These are phyloP conservation scores for Nicotiana noctiflora DNA, from an alignment of 257 asterid species.

Conservation along the genomic window DNA sequence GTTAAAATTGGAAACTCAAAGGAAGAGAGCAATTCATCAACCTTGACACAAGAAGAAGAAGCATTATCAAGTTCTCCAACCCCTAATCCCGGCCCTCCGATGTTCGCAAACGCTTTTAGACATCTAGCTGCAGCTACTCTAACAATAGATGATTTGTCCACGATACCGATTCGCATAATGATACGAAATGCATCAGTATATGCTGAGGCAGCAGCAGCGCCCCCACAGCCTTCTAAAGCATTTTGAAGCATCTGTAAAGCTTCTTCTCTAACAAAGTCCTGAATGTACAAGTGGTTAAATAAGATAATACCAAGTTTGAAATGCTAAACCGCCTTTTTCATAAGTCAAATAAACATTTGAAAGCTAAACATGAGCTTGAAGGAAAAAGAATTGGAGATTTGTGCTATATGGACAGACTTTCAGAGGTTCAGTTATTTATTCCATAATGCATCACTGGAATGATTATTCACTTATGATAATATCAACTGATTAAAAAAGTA, in stretches of 20 bases:
- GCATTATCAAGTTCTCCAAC: conserved; percentile 81
- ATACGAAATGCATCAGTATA: conserved; percentile 86
- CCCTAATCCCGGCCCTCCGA: conserved; percentile 95
- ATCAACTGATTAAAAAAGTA: neutral
- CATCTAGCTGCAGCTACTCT: conserved; percentile 98
- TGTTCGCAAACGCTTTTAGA: conserved; percentile 80
- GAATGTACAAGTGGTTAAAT: conserved; percentile 27
- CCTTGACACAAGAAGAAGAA: conserved; percentile 83
- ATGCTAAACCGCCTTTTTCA: neutral
- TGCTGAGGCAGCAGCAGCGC: conserved; percentile 71
- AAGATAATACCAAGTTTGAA: conserved; percentile 5
- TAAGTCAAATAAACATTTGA: neutral
- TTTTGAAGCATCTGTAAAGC: conserved; percentile 93
- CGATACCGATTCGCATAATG: conserved; percentile 65
- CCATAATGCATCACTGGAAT: neutral
- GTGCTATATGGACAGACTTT: neutral
- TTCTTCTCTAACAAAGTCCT: conserved; percentile 97
- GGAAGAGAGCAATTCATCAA: conserved; percentile 14
- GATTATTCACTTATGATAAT: neutral
- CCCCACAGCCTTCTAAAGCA: conserved; percentile 95
- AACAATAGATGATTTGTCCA: conserved; percentile 76
- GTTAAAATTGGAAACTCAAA: conserved; percentile 5
- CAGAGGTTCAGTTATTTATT: neutral
- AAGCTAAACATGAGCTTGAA: neutral
- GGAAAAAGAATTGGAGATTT: neutral